Percentiles rank a stretch among this genome's conserved stretches.
Conservation (phyloP, 2,329 filamentous ascomycete species). For the Pseudogymnoascus sp. region DNA sequence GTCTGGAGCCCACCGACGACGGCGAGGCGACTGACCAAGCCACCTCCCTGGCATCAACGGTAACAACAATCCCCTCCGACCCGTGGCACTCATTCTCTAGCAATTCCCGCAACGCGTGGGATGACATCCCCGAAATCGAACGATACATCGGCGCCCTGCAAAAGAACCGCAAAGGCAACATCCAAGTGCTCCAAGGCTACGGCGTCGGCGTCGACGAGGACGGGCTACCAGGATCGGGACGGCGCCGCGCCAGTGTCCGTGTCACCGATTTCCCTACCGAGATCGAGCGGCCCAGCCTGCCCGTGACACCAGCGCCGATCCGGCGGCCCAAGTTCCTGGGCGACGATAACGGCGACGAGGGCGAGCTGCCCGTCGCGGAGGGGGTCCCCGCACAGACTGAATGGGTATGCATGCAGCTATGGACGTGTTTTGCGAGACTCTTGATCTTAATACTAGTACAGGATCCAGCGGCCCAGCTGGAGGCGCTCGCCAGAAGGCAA, state of each 20-base stretch:
- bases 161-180: conserved; percentile 44
- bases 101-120: conserved; percentile 77
- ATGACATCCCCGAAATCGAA: conserved; percentile 80
- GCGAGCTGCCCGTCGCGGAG: conserved; percentile 62
- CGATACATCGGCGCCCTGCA: conserved; percentile 74
- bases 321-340: conserved; percentile 53
- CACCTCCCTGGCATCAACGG: conserved; percentile 42
- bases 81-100: conserved; percentile 59
- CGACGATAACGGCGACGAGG: conserved; percentile 38
- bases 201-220: conserved; percentile 24
- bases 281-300: conserved; percentile 74
- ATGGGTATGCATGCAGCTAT: conserved; percentile 73
- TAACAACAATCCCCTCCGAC: conserved; percentile 40
- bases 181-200: conserved; percentile 27
- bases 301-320: conserved; percentile 81
- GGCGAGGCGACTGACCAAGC: conserved; percentile 14
- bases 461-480: conserved; percentile 63
- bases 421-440: conserved; percentile 35
- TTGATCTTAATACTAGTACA: conserved; percentile 39
- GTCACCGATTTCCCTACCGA: conserved; percentile 84
- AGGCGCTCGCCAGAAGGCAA: conserved; percentile 60
- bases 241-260: conserved; percentile 44
- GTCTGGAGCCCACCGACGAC: not conserved
- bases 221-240: conserved; percentile 19
- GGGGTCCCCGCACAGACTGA: conserved; percentile 82